Evolutionary conservation across 1,284 basidiomycete genomes (phyloP).

Genomic region (Pholiota adiposa): DNA sequence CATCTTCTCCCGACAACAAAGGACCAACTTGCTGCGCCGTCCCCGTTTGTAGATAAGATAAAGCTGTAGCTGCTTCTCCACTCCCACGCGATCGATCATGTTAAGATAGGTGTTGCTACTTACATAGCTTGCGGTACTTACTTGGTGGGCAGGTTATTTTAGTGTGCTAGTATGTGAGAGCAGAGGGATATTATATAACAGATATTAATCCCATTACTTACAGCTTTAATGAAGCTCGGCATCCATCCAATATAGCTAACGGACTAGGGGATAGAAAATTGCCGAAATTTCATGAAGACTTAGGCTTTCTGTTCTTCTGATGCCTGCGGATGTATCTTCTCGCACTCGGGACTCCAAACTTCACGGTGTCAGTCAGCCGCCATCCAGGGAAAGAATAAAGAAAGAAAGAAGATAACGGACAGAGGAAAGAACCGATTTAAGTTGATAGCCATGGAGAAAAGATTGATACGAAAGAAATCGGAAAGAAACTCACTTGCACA

Average conservation of each 20-base stretch:
- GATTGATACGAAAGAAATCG: slow-evolving; percentile 7
- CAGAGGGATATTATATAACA: not conserved
- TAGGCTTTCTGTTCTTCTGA: slow-evolving; percentile 42
- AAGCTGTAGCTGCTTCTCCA: not conserved
- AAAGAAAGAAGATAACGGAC: no score
- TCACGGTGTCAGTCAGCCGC: slow-evolving; percentile 20
- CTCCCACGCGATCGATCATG: slow-evolving; percentile 22
- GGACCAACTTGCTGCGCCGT: slow-evolving; percentile 8
- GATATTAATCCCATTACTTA: not conserved
- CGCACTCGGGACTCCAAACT: slow-evolving; percentile 58
- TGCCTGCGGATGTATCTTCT: slow-evolving; percentile 51
- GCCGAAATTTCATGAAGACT: slow-evolving; percentile 32
- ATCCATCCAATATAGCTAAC: not conserved
- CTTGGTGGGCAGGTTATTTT: not conserved
- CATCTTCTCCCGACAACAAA: slow-evolving; percentile 24
- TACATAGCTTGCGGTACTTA: not conserved
- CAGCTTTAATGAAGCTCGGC: slow-evolving; percentile 2
- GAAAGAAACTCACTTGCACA: slow-evolving; percentile 52
- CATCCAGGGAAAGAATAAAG: slow-evolving; percentile 20
- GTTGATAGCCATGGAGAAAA: slow-evolving; percentile 4
- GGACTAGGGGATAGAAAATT: not conserved
- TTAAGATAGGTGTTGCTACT: slow-evolving; percentile 13
- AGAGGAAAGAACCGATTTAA: slow-evolving; percentile 12
- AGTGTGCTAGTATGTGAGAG: not conserved
- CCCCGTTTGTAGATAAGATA: slow-evolving; percentile 2